A percentile compares a stretch with the other conserved stretches of the same genome.
These are phyloP conservation scores for Rostrohypoxylon terebratum DNA, from an alignment of 495 filamentous ascomycete genomes.

Conservation along the genomic window DNA sequence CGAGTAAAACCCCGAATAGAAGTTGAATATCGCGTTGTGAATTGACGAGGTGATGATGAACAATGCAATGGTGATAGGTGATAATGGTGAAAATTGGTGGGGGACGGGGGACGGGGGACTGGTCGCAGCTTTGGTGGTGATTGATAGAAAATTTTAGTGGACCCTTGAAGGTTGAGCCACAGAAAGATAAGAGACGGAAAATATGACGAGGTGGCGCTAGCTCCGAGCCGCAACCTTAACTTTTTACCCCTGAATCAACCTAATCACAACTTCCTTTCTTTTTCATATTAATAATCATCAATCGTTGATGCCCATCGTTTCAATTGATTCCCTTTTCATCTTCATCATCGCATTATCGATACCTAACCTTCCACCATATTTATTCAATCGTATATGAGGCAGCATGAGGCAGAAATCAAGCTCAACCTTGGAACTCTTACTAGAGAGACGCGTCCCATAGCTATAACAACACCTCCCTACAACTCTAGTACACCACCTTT, in stretches of 20 bases:
- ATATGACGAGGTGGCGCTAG: slow-evolving; percentile 18
- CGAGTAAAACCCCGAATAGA: background rate
- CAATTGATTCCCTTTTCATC: background rate
- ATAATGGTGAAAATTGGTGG: slow-evolving; percentile 13
- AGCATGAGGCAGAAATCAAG: background rate
- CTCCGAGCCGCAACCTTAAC: slow-evolving; percentile 5
- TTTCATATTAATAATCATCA: background rate
- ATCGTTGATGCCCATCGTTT: background rate
- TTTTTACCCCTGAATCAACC: slow-evolving; percentile 5
- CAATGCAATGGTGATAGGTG: too few relatives aligned
- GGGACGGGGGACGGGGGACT: too few relatives aligned
- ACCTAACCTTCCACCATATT: background rate
- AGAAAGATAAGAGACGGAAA: slow-evolving; percentile 9
- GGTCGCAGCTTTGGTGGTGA: background rate
- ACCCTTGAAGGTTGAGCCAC: background rate
- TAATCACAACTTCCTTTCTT: background rate
- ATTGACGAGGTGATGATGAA: background rate
- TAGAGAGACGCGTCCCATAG: background rate
- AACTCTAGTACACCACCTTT: background rate
- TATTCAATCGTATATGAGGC: too few relatives aligned
- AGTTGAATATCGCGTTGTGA: background rate
- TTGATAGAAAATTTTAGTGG: slow-evolving; percentile 22
- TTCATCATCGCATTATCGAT: background rate
- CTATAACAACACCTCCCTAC: background rate
- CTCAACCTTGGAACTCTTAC: background rate